Evolutionary conservation across 2,329 filamentous ascomycete genomes (phyloP).

Genomic region (Penicillium sp.): DNA sequence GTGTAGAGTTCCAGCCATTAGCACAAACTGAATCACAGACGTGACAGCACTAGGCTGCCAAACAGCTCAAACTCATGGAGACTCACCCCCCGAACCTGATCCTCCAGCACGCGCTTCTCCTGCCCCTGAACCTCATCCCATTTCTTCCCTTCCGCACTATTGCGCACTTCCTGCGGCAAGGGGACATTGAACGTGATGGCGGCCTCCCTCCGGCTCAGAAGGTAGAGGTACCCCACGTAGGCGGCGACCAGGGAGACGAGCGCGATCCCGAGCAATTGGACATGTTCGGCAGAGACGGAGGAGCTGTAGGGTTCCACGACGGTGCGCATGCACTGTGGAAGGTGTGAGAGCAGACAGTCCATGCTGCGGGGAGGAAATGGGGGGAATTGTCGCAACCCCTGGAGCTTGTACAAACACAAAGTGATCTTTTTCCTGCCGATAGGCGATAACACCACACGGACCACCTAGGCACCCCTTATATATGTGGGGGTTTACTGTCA

Average conservation of each 20-base stretch:
- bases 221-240: slow-evolving; percentile 32
- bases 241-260: slow-evolving; percentile 29
- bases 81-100: slow-evolving; percentile 40
- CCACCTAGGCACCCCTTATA: background rate
- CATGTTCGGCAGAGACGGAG: slow-evolving; percentile 17
- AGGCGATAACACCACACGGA: slow-evolving; percentile 12
- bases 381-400: slow-evolving; percentile 16
- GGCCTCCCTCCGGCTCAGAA: slow-evolving; percentile 29
- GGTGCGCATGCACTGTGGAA: slow-evolving; percentile 22
- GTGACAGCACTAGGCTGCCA: too few relatives aligned
- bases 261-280: slow-evolving; percentile 24
- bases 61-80: background rate
- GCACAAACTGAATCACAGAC: slow-evolving; percentile 1
- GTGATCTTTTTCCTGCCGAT: slow-evolving; percentile 17
- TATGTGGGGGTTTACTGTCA: background rate
- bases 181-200: slow-evolving; percentile 39
- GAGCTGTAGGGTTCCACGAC: slow-evolving; percentile 17
- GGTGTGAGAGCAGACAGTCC: slow-evolving; percentile 21
- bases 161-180: slow-evolving; percentile 33
- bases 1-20: slow-evolving; percentile 13
- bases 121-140: slow-evolving; percentile 36
- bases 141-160: slow-evolving; percentile 28
- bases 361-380: slow-evolving; percentile 18
- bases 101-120: slow-evolving; percentile 35
- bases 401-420: slow-evolving; percentile 30